Evolutionary conservation across 169 alveolate genomes (phyloP).

Genomic region (Eimeria falciformis): DNA sequence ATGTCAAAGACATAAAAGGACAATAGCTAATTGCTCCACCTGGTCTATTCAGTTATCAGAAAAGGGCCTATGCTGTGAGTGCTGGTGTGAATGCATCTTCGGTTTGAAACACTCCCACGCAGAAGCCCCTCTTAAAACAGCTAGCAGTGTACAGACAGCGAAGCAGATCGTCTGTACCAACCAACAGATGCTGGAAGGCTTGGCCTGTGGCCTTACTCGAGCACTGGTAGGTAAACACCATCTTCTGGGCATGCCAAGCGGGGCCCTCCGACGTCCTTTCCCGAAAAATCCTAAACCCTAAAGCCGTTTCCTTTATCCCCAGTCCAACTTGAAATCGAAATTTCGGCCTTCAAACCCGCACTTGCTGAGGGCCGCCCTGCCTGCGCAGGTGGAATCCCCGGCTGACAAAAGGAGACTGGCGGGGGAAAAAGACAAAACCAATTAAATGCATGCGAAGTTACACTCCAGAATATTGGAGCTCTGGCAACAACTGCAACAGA

Average conservation of each 20-base stretch:
- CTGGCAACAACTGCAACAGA: too few relatives aligned
- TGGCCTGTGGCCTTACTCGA: neutral
- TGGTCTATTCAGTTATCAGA: neutral
- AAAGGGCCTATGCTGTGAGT: neutral
- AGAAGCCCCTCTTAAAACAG: too few relatives aligned
- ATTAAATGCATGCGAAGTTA: too few relatives aligned
- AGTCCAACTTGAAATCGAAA: too few relatives aligned
- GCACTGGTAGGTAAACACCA: conserved; percentile 66
- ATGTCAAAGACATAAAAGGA: too few relatives aligned
- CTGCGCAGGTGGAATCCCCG: neutral
- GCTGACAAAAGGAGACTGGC: neutral
- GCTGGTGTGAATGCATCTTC: neutral
- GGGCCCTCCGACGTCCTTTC: neutral
- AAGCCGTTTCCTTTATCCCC: too few relatives aligned
- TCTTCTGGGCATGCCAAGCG: neutral
- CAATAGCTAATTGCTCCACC: too few relatives aligned
- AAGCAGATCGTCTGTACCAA: neutral
- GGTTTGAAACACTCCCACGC: too few relatives aligned
- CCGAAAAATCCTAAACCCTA: neutral
- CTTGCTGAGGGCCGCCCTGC: neutral
- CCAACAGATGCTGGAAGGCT: neutral
- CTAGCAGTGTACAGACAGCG: too few relatives aligned
- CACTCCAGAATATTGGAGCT: too few relatives aligned
- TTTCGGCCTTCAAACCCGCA: too few relatives aligned
- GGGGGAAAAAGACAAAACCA: neutral